Percentiles rank a stretch among this genome's conserved stretches.
Evolutionary conservation across 306 rosid species (phyloP).

Genomic region (Prunus salicina): DNA sequence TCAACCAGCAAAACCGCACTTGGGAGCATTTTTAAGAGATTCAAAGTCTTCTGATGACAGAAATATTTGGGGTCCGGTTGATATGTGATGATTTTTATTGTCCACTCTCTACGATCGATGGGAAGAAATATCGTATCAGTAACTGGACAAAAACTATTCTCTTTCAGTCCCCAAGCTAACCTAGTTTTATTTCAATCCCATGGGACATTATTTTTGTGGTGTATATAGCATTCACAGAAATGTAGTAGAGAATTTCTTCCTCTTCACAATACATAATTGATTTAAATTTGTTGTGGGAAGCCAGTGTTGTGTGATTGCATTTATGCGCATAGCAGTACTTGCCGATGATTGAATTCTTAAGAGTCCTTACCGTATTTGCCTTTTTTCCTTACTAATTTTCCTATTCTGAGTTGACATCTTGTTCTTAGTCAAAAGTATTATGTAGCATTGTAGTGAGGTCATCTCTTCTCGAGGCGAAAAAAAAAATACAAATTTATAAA

Average conservation of each 20-base stretch:
- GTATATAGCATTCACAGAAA: neutral
- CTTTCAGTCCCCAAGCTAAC: neutral
- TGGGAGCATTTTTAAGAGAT: constrained; percentile 43
- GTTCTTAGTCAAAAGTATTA: too few species aligned
- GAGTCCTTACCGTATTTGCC: too few species aligned
- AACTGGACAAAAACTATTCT: neutral
- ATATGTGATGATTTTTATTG: constrained; percentile 50
- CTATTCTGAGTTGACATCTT: too few species aligned
- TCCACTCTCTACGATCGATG: constrained; percentile 4
- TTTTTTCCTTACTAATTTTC: too few species aligned
- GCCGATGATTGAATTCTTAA: too few species aligned
- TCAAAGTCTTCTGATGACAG: constrained; percentile 59
- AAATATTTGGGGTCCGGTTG: constrained; percentile 56
- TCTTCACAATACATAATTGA: too few species aligned
- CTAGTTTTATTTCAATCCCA: neutral
- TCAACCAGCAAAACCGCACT: constrained; percentile 56
- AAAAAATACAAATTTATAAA: too few species aligned
- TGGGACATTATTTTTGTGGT: neutral
- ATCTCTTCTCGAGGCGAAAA: too few species aligned
- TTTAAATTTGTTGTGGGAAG: neutral
- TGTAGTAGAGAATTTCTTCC: too few species aligned
- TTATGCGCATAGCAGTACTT: neutral
- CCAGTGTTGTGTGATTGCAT: neutral
- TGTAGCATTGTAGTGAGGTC: too few species aligned
- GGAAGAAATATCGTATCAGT: neutral